Evolutionary conservation across 345 rosid genomes (phyloP), one percentile per base, ranked within the genome.

Genomic region (Hibiscus syriacus): DNA sequence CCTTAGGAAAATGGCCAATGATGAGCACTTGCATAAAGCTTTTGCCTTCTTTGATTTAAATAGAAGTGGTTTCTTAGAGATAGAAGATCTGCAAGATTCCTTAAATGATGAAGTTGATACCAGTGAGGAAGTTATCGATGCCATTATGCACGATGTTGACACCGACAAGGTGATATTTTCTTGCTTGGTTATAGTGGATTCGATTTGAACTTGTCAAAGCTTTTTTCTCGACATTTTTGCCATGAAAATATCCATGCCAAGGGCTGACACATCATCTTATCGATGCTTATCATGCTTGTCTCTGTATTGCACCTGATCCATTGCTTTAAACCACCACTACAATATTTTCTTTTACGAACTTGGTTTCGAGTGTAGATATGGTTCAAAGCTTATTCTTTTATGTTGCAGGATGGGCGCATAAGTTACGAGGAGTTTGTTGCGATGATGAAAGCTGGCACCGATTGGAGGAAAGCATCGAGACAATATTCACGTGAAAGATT

Each of bases 391-490:
- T 62, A 25, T 26, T 23, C 54, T 38, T 3, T 4, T 36, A 14
- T 29, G 10, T 55, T 69, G 66, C 82, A 91, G 97, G 97, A 91
- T 41, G 96, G 96, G 25, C 86, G 91, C 20, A 89, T 91, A 76
- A 89, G 96, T 71, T 89, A 87, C 0, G 97, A 91, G 70, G 97
- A 91, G 82, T 91, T 91, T 70, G 87, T 74, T 9, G 77, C 81
- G 6, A 89, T 89, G 97, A 91, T 89, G 97, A 89, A 87, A 84
- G 96, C 97, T 0, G 97, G 97, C 1, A 91, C 96, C 2, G 97
- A 91, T 67, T 91, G 97, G 96, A 87, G 97, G 69, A 91, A 89
- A 74, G 97, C 93, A 3, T 91, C 97, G 0, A 64, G 96, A 66
- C 96, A 91, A 66, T 91, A 87, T 75, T 91, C 97, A 0, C 72